Evolutionary conservation across 306 rosid species (phyloP).

Genomic region (Fagus sylvatica): DNA sequence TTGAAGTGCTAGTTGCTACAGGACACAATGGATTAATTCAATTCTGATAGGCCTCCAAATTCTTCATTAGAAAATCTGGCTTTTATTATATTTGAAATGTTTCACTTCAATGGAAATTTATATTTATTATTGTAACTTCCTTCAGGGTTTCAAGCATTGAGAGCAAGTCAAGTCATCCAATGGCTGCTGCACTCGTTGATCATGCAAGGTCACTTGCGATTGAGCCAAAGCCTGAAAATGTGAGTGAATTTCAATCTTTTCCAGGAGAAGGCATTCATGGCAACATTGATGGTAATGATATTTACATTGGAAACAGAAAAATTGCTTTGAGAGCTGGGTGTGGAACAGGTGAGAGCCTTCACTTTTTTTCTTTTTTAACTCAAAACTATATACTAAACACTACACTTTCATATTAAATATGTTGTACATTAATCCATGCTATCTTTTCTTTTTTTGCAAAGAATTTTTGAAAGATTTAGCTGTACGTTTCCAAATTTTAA

Average conservation of each 20-base stretch:
- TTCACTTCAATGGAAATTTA: slow-evolving; percentile 1
- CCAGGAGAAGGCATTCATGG: slow-evolving; percentile 93
- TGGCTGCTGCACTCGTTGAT: slow-evolving; percentile 79
- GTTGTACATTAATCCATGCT: too few relatives aligned
- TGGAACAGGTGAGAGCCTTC: slow-evolving; percentile 52
- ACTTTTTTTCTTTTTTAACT: not conserved
- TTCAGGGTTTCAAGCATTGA: slow-evolving; percentile 91
- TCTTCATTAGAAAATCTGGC: not conserved
- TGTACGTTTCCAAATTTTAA: slow-evolving; percentile 3
- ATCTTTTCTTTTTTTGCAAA: too few relatives aligned
- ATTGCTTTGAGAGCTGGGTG: slow-evolving; percentile 65
- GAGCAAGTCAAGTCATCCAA: slow-evolving; percentile 97
- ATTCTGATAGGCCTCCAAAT: not conserved
- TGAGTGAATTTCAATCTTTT: slow-evolving; percentile 66
- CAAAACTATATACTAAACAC: too few relatives aligned
- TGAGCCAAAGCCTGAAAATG: slow-evolving; percentile 76
- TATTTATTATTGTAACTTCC: slow-evolving; percentile 16
- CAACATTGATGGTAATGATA: slow-evolving; percentile 57
- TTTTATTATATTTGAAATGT: not conserved
- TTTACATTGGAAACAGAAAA: slow-evolving; percentile 77
- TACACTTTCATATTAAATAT: too few relatives aligned
- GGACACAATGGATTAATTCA: not conserved
- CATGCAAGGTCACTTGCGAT: slow-evolving; percentile 74
- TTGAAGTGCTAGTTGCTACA: not conserved
- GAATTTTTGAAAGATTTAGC: not conserved